Conservation (phyloP, 2,329 filamentous ascomycete species). For the Phyllosticta paracitricarpa region DNA sequence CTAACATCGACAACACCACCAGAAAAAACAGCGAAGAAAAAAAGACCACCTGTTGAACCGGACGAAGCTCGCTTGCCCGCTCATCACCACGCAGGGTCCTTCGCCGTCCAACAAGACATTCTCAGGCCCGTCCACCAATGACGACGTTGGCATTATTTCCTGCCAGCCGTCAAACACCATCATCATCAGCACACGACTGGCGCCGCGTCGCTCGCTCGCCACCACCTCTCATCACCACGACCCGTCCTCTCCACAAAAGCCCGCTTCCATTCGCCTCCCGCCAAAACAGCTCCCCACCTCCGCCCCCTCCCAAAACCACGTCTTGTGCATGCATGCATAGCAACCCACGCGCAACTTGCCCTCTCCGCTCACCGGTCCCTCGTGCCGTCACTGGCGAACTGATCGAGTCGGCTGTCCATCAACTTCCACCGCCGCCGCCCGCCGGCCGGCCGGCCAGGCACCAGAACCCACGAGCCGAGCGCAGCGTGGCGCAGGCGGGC, state of each 20-base stretch:
- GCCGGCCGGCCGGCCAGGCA: background rate
- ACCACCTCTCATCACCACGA: background rate
- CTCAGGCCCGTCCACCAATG: background rate
- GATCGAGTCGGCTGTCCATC: background rate
- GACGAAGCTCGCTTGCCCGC: background rate
- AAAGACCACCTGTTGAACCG: background rate
- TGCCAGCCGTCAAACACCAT: background rate
- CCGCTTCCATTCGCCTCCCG: background rate
- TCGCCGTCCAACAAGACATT: background rate
- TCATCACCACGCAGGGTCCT: background rate
- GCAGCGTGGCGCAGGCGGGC: background rate
- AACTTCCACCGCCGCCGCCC: background rate
- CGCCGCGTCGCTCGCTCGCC: background rate
- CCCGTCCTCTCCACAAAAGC: background rate
- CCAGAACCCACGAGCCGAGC: background rate
- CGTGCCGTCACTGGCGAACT: background rate
- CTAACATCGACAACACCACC: background rate
- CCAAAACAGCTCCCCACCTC: background rate
- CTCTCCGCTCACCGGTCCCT: background rate
- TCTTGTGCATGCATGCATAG: background rate
- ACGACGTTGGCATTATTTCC: background rate
- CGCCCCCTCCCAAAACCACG: background rate
- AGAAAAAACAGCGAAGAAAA: background rate
- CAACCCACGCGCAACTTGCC: background rate
- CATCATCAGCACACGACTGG: background rate